Percentiles rank a stretch among this genome's conserved stretches.
These are phyloP conservation scores for Penicillium sp. DNA, from an alignment of 2,329 filamentous ascomycete genomes.

Conservation along the genomic window DNA sequence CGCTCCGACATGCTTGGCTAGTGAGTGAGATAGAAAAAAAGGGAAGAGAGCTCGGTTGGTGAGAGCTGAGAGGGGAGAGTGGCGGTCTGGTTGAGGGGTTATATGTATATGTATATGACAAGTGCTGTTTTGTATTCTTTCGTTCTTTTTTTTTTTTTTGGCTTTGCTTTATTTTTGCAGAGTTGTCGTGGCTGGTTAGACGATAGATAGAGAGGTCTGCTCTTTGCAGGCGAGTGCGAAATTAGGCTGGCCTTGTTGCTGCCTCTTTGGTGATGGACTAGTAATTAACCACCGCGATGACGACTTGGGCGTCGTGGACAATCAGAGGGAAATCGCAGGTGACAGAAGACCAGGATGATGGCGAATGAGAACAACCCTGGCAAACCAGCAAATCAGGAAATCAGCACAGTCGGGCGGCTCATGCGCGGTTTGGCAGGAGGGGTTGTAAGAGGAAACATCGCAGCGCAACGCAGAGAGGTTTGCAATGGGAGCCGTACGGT, in stretches of 20 bases:
- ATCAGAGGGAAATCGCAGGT: too few relatives aligned
- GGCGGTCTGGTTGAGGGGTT: background rate
- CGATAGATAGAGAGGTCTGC: too few relatives aligned
- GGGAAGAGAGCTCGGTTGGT: background rate
- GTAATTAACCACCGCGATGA: background rate
- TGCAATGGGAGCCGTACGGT: background rate
- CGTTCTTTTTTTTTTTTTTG: background rate
- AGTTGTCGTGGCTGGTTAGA: background rate
- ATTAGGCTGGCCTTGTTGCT: background rate
- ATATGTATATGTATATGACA: too few relatives aligned
- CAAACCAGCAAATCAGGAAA: too few relatives aligned
- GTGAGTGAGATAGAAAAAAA: background rate
- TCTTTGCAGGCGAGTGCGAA: too few relatives aligned
- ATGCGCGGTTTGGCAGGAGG: background rate
- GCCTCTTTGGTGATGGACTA: background rate
- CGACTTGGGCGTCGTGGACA: background rate
- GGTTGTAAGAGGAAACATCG: background rate
- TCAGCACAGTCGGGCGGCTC: slow-evolving; percentile 3
- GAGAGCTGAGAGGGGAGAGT: too few relatives aligned
- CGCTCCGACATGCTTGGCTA: slow-evolving; percentile 36
- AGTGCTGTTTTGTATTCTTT: background rate
- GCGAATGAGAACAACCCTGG: background rate
- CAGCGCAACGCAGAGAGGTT: background rate
- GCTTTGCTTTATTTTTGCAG: background rate
- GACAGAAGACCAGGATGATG: background rate